Evolutionary conservation across 179 eudicot genomes (phyloP).

Genomic region (Dionaea muscipula): DNA sequence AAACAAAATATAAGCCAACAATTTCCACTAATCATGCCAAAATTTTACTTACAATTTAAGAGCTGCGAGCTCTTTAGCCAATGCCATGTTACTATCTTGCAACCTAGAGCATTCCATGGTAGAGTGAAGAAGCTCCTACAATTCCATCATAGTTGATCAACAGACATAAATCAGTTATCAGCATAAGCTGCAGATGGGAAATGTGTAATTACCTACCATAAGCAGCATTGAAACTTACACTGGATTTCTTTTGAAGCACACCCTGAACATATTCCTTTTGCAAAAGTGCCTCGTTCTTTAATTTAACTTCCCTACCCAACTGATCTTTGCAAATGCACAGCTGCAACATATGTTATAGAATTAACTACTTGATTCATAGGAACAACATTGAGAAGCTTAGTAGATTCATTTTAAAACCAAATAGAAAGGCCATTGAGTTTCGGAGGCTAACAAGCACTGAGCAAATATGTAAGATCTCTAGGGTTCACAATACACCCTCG

Average conservation of each 20-base stretch:
- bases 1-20: not conserved
- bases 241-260: constrained; percentile 40
- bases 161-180: not conserved
- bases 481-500: no score
- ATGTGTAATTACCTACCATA: not conserved
- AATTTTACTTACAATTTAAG: constrained; percentile 45
- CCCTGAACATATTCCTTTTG: constrained; percentile 35
- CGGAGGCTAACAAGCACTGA: no score
- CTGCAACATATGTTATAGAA: constrained; percentile 19
- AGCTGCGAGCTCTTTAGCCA: constrained; percentile 80
- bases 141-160: constrained; percentile 3
- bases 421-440: no score
- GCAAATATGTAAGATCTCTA: no score
- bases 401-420: no score
- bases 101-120: constrained; percentile 38
- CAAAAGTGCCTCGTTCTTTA: constrained; percentile 46
- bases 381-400: no score
- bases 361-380: no score
- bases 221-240: constrained; percentile 24
- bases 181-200: not conserved
- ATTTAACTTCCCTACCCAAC: constrained; percentile 31
- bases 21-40: not conserved
- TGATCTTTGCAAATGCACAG: constrained; percentile 43
- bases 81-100: constrained; percentile 54
- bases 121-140: constrained; percentile 56